Conservation (phyloP, 495 filamentous ascomycete genomes). For the Tuber umbilicatum region DNA sequence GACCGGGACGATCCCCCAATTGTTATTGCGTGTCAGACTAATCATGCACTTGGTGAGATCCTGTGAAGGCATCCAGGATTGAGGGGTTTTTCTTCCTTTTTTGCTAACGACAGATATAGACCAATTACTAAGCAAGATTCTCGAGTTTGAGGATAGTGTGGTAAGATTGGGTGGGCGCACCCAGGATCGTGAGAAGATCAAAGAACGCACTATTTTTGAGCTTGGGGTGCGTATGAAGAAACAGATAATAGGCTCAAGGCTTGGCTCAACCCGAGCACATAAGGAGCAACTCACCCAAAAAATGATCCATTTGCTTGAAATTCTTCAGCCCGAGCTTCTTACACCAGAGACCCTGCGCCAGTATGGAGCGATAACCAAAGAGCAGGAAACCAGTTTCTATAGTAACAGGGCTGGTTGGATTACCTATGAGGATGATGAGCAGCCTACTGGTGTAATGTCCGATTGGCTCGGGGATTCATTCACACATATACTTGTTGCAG, state of each 20-base stretch:
- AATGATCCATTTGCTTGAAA: conserved; percentile 49
- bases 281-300: conserved; percentile 47
- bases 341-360: conserved; percentile 47
- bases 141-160: conserved; percentile 58
- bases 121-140: conserved; percentile 66
- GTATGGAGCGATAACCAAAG: conserved; percentile 53
- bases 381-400: conserved; percentile 58
- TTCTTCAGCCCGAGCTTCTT: conserved; percentile 49
- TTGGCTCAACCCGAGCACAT: conserved; percentile 41
- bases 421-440: conserved; percentile 39
- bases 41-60: conserved; percentile 62
- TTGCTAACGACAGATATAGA: conserved; percentile 47
- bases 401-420: conserved; percentile 53
- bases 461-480: conserved; percentile 58
- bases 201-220: conserved; percentile 59
- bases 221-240: conserved; percentile 45
- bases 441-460: conserved; percentile 49
- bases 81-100: background rate
- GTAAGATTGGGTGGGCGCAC: conserved; percentile 75
- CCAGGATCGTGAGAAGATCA: conserved; percentile 56
- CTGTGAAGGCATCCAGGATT: background rate
- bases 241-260: conserved; percentile 42
- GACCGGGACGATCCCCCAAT: conserved; percentile 59
- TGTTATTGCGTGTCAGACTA: conserved; percentile 77
- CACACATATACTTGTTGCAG: conserved; percentile 42